phyloP scores from a whole-genome alignment of 2,329 filamentous ascomycete genomes.

The Eutypa lata region DNA sequence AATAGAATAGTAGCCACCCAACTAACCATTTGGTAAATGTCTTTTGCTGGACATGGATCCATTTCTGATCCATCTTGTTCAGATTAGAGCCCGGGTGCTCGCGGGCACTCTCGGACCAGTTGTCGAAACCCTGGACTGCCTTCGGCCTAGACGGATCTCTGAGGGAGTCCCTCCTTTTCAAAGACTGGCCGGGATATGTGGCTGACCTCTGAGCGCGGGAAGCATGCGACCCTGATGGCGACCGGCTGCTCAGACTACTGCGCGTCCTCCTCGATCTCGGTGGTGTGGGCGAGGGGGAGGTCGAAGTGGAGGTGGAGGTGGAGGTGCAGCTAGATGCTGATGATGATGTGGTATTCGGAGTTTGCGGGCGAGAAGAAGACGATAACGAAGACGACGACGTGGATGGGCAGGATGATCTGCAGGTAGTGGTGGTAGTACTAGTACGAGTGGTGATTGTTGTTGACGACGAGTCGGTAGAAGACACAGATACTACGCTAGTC shows the following conservation, averaged over 20 bases:
- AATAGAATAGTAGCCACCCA: slow-evolving; percentile 3
- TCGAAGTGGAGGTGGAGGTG: slow-evolving; percentile 3
- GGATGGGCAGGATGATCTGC: slow-evolving; percentile 16
- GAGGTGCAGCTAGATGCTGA: neutral
- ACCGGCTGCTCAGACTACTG: slow-evolving; percentile 15
- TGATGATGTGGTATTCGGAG: no score
- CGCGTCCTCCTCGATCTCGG: slow-evolving; percentile 19
- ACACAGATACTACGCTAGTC: neutral
- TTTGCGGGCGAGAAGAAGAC: no score
- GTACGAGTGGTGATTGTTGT: slow-evolving; percentile 4
- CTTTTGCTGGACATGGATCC: slow-evolving; percentile 89
- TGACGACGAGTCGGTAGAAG: neutral
- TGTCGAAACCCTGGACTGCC: slow-evolving; percentile 38
- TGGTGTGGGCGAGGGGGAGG: slow-evolving; percentile 12
- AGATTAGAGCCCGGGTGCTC: slow-evolving; percentile 40
- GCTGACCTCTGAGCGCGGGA: slow-evolving; percentile 42
- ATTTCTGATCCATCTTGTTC: slow-evolving; percentile 64
- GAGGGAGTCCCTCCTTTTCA: slow-evolving; percentile 21
- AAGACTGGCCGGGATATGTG: slow-evolving; percentile 30
- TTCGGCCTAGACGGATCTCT: slow-evolving; percentile 26
- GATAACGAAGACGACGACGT: slow-evolving; percentile 1
- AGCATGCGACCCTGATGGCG: slow-evolving; percentile 41
- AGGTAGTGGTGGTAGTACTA: slow-evolving; percentile 5
- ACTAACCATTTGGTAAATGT: slow-evolving; percentile 95
- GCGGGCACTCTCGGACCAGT: slow-evolving; percentile 43